Evolutionary conservation across 2,329 filamentous ascomycete species (phyloP).

Genomic region (Aureobasidium namibiae): DNA sequence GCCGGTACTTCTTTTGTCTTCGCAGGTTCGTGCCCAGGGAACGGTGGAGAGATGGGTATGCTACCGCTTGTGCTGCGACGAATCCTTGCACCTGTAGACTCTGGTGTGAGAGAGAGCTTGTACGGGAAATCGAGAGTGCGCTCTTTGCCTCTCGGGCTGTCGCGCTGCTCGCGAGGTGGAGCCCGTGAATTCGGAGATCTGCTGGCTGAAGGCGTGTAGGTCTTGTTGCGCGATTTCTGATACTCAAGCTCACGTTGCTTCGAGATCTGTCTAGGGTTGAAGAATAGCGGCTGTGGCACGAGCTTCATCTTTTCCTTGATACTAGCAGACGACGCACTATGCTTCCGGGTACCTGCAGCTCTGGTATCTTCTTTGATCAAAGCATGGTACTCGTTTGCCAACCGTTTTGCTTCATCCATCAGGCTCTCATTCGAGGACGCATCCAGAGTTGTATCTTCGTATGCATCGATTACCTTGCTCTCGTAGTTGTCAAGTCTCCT

Average conservation of each 20-base stretch:
- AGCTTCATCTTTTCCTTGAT: conserved; percentile 21
- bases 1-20: background rate
- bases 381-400: conserved; percentile 21
- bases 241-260: conserved; percentile 1
- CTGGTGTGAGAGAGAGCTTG: conserved; percentile 1
- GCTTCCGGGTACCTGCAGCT: background rate
- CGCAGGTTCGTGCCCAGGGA: background rate
- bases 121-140: background rate
- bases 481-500: background rate
- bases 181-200: background rate
- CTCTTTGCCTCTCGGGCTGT: background rate
- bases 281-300: conserved; percentile 25
- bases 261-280: conserved; percentile 5
- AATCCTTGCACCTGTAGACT: conserved; percentile 2
- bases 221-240: background rate
- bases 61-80: conserved; percentile 23
- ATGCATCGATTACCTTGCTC: background rate
- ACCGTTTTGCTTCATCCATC: conserved; percentile 15
- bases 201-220: background rate
- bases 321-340: background rate
- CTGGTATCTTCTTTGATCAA: conserved; percentile 19
- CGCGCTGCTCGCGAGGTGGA: background rate
- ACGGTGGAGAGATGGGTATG: conserved; percentile 27
- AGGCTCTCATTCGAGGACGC: conserved; percentile 12
- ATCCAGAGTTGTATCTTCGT: background rate